These are phyloP conservation scores for Vigna angularis DNA, from an alignment of 306 rosid genomes.

Conservation along the genomic window DNA sequence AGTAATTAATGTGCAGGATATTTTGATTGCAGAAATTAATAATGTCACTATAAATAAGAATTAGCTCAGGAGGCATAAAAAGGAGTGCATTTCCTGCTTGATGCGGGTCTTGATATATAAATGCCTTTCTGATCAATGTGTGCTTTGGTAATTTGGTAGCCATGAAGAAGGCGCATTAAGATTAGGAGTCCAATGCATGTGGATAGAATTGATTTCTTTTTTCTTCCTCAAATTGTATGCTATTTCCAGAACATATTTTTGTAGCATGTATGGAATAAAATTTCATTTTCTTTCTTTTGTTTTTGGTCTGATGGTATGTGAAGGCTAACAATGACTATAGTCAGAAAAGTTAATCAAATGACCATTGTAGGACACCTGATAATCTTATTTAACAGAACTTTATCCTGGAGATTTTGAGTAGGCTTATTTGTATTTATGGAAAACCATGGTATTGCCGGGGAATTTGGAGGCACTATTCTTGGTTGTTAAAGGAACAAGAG, in stretches of 20 bases:
- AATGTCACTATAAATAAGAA: slow-evolving; percentile 9
- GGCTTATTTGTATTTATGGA: slow-evolving; percentile 24
- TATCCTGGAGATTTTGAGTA: slow-evolving; percentile 8
- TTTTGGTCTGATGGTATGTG: not conserved
- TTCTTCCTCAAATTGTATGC: not conserved
- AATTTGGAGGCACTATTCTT: not conserved
- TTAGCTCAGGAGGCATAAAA: not conserved
- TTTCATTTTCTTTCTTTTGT: not conserved
- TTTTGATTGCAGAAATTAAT: slow-evolving; percentile 6
- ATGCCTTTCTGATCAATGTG: not conserved
- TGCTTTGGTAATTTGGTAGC: slow-evolving; percentile 14
- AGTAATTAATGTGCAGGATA: slow-evolving; percentile 14
- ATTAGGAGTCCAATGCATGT: not conserved
- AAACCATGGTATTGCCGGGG: slow-evolving; percentile 17
- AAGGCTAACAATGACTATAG: not conserved
- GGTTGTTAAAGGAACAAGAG: not conserved
- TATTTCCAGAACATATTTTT: slow-evolving; percentile 14
- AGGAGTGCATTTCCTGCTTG: slow-evolving; percentile 16
- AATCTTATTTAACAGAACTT: slow-evolving; percentile 5
- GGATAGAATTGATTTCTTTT: slow-evolving; percentile 8
- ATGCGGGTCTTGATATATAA: not conserved
- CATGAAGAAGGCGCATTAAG: not conserved
- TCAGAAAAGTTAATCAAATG: not conserved
- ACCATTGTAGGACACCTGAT: slow-evolving; percentile 11
- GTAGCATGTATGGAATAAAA: not conserved